Conservation (phyloP, 768 basidiomycete species). For the Tricholomella constricta region DNA sequence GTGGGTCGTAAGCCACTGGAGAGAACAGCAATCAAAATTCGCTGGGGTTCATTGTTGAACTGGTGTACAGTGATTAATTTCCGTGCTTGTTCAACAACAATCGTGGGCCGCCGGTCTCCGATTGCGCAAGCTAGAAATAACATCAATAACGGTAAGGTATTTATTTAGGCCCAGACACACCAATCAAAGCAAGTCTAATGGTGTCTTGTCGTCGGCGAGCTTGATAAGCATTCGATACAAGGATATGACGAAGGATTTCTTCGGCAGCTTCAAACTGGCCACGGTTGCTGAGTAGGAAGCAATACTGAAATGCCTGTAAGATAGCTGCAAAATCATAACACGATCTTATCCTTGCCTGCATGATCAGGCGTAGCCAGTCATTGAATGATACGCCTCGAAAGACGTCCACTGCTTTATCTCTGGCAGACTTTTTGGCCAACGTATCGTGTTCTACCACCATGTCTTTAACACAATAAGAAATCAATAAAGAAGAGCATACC, state of each 20-base stretch:
- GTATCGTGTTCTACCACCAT: constrained; percentile 61
- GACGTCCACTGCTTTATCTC: constrained; percentile 51
- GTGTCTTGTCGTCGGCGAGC: constrained; percentile 62
- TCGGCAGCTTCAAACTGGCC: constrained; percentile 68
- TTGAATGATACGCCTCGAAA: constrained; percentile 85
- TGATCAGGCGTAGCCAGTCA: constrained; percentile 82
- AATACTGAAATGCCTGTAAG: constrained; percentile 51
- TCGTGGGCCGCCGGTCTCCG: constrained; percentile 50
- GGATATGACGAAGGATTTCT: constrained; percentile 75
- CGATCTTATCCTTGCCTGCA: constrained; percentile 63
- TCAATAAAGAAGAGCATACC: constrained; percentile 41
- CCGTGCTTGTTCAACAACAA: constrained; percentile 74
- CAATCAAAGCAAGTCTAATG: constrained; percentile 74
- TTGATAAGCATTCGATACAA: constrained; percentile 74
- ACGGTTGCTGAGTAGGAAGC: constrained; percentile 65
- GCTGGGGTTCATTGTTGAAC: constrained; percentile 84
- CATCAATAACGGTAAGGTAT: too few relatives aligned
- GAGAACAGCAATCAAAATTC: constrained; percentile 73
- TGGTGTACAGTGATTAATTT: constrained; percentile 76
- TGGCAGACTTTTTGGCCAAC: constrained; percentile 49
- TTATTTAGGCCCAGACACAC: constrained; percentile 60
- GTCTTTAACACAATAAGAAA: neutral
- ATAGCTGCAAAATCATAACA: neutral
- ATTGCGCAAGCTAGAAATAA: constrained; percentile 69
- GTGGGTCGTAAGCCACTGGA: constrained; percentile 70